Evolutionary conservation across 2,329 filamentous ascomycete species (phyloP).

Genomic region (Fusarium oligoseptatum): DNA sequence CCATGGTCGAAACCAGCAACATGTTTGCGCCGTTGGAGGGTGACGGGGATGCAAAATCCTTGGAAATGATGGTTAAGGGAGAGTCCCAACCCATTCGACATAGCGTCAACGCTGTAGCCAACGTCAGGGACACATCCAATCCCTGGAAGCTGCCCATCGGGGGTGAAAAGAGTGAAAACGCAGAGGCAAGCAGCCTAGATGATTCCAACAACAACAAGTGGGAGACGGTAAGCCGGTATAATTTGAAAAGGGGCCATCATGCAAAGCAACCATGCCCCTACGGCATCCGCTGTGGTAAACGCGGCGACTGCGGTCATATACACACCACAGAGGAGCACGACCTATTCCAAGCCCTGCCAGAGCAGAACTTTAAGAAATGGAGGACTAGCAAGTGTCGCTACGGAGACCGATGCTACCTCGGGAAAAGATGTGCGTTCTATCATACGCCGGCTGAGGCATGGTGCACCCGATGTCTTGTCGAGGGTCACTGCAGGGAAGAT

Average conservation of each 20-base stretch:
- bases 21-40: neutral
- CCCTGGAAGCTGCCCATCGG: neutral
- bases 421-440: neutral
- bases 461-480: neutral
- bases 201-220: neutral
- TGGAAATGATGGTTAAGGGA: neutral
- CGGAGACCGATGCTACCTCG: neutral
- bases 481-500: neutral
- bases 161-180: neutral
- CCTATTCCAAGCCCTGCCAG: neutral
- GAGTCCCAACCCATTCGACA: neutral
- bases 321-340: neutral
- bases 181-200: neutral
- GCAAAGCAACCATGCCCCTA: neutral
- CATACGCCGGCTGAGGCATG: neutral
- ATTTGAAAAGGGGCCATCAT: neutral
- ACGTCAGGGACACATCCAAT: neutral
- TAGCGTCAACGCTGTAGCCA: neutral
- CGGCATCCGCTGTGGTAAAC: neutral
- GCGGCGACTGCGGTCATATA: neutral
- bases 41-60: neutral
- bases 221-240: neutral
- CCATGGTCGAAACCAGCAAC: neutral
- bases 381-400: neutral
- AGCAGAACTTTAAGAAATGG: neutral